Evolutionary conservation across 768 basidiomycete species (phyloP), one percentile per base, ranked within the genome.

Genomic region (Podaxis sp.): DNA sequence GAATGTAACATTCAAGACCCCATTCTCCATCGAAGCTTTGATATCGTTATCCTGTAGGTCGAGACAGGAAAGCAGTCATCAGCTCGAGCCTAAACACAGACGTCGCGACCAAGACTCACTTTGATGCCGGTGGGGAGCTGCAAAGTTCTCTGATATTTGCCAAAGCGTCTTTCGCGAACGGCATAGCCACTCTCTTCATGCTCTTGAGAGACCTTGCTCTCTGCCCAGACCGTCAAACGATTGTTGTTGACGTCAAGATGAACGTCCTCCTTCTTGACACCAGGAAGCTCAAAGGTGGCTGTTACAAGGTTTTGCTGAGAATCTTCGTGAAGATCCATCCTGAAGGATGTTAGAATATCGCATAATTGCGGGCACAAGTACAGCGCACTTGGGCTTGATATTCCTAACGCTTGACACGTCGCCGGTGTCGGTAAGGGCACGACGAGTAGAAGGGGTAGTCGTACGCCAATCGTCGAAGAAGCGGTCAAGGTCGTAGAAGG

Each of bases 251-350:
- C 69, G 56, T 84, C 78, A 54, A 86, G 80, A 38, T 72, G 67
- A 48, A 86, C 75, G 55, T 78, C 75, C 48, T 82, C 78, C 58
- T 82, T 81, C 58, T 76, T 80, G 57, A 85, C 68, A 8, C 85
- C 84, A 4, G 86, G 85, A 1, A 85, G 71, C 66, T 86, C 87
- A 61, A 87, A 83, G 5, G 79, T 78, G 9, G 82, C 84, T 2
- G 80, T 83, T 28, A 85, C 78, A 19, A 66, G 62, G 64, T 80
- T 79, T 9, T 63, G 58, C 19, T 52, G 28, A 9, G 46, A 11
- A 22, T 63, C 56, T 28, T 61, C 59, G n/a, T 61, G 59, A 2
- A 61, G n/a, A 30, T 61, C 59, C 59, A 61, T 61, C 30, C 59
- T 60, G 11, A 9, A 30, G 19, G 33, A 38, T 19, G 1, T 24